Evolutionary conservation across 495 filamentous ascomycete species (phyloP).

Genomic region (Trypethelium eluteriae): DNA sequence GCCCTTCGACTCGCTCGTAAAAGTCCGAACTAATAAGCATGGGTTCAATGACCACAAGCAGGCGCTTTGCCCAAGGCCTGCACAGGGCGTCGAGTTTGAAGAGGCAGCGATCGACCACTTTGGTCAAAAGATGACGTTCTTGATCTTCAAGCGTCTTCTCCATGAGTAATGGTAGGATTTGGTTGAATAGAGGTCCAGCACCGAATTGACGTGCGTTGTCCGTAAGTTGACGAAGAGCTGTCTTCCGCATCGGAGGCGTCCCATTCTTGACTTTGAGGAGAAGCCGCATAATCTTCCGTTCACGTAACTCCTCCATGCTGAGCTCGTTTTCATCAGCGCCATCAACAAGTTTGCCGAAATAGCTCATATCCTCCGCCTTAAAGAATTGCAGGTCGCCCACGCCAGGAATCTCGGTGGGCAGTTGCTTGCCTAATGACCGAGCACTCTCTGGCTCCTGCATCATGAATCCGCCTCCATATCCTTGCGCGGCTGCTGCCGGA

Average conservation of each 20-base stretch:
- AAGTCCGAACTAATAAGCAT: constrained; percentile 98
- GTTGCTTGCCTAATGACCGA: constrained; percentile 73
- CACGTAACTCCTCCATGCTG: constrained; percentile 90
- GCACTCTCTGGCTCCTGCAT: constrained; percentile 90
- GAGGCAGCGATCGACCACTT: constrained; percentile 96
- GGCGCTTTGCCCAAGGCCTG: constrained; percentile 94
- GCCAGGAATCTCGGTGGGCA: constrained; percentile 94
- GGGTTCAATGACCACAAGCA: constrained; percentile 97
- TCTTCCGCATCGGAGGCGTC: constrained; percentile 98
- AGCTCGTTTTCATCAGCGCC: constrained; percentile 87
- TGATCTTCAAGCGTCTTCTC: constrained; percentile 98
- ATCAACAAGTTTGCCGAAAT: constrained; percentile 96
- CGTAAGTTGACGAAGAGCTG: constrained; percentile 93
- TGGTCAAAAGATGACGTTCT: constrained; percentile 95
- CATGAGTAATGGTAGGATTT: constrained; percentile 96
- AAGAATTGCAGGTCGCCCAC: constrained; percentile 98
- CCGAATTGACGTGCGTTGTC: constrained; percentile 97
- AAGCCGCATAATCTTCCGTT: constrained; percentile 96
- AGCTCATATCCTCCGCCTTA: constrained; percentile 98
- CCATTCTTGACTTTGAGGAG: constrained; percentile 99
- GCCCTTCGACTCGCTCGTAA: constrained; percentile 95
- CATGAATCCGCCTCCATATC: constrained; percentile 85
- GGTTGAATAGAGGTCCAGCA: constrained; percentile 90
- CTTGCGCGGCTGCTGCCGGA: constrained; percentile 52
- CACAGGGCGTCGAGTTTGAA: constrained; percentile 98